phyloP scores from a whole-genome alignment of 2,329 filamentous ascomycete species.

The Cytospora paraplurivora region DNA sequence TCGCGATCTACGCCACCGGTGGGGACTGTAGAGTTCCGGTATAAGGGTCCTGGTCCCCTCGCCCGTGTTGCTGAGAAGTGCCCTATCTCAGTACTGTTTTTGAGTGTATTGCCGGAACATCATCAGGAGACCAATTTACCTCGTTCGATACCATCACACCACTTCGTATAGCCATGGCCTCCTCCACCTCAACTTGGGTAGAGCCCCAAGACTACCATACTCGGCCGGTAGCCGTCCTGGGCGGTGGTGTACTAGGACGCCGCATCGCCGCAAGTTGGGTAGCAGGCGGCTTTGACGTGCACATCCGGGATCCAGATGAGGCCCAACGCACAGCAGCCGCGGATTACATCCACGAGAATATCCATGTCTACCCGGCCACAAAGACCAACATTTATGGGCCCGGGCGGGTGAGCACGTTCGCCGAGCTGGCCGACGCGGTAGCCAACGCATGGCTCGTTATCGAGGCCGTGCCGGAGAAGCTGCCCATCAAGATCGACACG shows the following conservation, averaged over 20 bases:
- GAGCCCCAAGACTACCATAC: slow-evolving; percentile 12
- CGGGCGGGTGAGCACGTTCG: slow-evolving; percentile 39
- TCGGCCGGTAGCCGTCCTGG: slow-evolving; percentile 43
- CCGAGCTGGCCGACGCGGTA: slow-evolving; percentile 44
- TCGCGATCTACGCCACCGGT: background rate
- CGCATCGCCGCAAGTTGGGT: slow-evolving; percentile 45
- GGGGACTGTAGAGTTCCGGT: background rate
- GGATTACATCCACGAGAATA: slow-evolving; percentile 43
- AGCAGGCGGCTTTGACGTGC: slow-evolving; percentile 45
- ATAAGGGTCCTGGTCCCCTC: background rate
- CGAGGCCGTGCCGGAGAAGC: slow-evolving; percentile 54
- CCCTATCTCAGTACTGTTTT: background rate
- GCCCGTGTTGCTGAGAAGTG: background rate
- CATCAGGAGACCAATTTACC: background rate
- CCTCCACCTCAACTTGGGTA: slow-evolving; percentile 5
- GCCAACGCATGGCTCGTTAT: slow-evolving; percentile 54
- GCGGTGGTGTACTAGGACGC: slow-evolving; percentile 47
- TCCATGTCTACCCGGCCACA: slow-evolving; percentile 35
- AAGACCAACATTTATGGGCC: slow-evolving; percentile 17
- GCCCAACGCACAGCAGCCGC: slow-evolving; percentile 42
- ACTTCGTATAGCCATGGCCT: background rate
- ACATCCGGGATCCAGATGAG: slow-evolving; percentile 45
- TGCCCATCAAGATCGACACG: slow-evolving; percentile 50
- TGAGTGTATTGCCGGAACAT: background rate
- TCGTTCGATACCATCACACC: background rate